These are phyloP conservation scores for Podospora pseudoanserina DNA, from an alignment of 495 filamentous ascomycete species.

Conservation along the genomic window DNA sequence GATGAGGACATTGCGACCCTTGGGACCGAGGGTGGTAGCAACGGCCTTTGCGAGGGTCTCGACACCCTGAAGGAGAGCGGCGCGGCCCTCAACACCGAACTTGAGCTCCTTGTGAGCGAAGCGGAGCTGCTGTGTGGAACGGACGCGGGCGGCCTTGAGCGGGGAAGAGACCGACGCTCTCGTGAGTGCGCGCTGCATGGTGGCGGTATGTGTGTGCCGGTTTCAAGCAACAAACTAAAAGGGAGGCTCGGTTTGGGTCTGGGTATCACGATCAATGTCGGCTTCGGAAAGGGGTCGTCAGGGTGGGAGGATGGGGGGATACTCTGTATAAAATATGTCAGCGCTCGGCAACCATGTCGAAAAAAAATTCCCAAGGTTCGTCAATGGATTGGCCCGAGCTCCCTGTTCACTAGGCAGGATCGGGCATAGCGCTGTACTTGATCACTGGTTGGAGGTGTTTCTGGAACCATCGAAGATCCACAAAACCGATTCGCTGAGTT, in stretches of 20 bases:
- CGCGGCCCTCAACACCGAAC: constrained; percentile 93
- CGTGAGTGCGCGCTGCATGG: constrained; percentile 48
- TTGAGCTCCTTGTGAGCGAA: constrained; percentile 98
- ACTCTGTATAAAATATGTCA: constrained; percentile 14
- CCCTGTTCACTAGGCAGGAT: constrained; percentile 20
- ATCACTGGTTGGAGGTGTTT: constrained; percentile 22
- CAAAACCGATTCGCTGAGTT: not conserved
- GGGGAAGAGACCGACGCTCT: constrained; percentile 66
- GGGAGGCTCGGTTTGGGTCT: not conserved
- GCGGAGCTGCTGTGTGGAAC: constrained; percentile 76
- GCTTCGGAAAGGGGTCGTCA: constrained; percentile 6
- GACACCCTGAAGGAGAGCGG: constrained; percentile 85
- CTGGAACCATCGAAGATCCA: constrained; percentile 36
- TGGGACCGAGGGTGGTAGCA: constrained; percentile 92
- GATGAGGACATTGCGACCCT: constrained; percentile 96
- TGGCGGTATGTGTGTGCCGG: constrained; percentile 12
- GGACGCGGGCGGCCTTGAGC: constrained; percentile 52
- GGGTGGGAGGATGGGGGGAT: constrained; percentile 11
- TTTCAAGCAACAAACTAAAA: constrained; percentile 7
- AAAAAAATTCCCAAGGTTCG: constrained; percentile 32
- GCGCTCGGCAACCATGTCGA: constrained; percentile 13
- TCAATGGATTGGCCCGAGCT: constrained; percentile 32
- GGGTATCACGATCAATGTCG: constrained; percentile 26
- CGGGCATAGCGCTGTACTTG: constrained; percentile 20
- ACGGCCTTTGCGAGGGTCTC: constrained; percentile 96